phyloP scores from a whole-genome alignment of 768 basidiomycete genomes.

The Leccinum rimulosum region DNA sequence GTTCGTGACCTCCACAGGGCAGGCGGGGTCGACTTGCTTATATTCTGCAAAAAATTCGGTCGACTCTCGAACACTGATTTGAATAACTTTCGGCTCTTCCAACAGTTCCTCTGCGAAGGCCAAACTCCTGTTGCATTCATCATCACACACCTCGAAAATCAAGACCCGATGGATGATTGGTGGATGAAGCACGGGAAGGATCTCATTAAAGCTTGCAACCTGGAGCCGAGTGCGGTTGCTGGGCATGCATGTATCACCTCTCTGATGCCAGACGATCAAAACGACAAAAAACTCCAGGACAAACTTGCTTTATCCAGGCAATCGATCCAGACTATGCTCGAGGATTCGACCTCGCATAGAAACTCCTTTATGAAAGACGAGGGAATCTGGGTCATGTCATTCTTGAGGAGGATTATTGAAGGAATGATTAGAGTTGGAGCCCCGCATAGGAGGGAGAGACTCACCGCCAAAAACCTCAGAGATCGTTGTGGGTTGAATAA shows the following conservation, averaged over 20 bases:
- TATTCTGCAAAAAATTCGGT: slow-evolving; percentile 34
- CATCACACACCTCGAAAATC: slow-evolving; percentile 38
- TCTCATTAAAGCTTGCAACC: slow-evolving; percentile 10
- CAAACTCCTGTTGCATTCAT: slow-evolving; percentile 39
- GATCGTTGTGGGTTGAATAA: slow-evolving; percentile 16
- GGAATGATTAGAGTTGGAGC: slow-evolving; percentile 13
- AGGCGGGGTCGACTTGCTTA: slow-evolving; percentile 38
- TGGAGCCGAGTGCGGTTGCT: slow-evolving; percentile 14
- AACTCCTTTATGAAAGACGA: slow-evolving; percentile 14
- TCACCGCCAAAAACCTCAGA: slow-evolving; percentile 10
- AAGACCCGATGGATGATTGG: slow-evolving; percentile 31
- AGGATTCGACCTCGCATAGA: slow-evolving; percentile 21
- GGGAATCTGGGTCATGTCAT: slow-evolving; percentile 22
- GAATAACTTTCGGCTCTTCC: slow-evolving; percentile 35
- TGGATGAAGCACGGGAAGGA: slow-evolving; percentile 23
- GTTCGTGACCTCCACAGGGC: slow-evolving; percentile 27
- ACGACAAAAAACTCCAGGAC: background rate
- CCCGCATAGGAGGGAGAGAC: slow-evolving; percentile 9
- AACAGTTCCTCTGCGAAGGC: slow-evolving; percentile 37
- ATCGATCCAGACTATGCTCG: slow-evolving; percentile 17
- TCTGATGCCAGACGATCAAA: background rate
- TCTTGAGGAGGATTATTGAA: slow-evolving; percentile 18
- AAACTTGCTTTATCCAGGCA: slow-evolving; percentile 17
- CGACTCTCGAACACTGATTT: slow-evolving; percentile 28
- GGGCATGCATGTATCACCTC: slow-evolving; percentile 33